A percentile compares a stretch with the other conserved stretches of the same genome.
Evolutionary conservation across 2,329 filamentous ascomycete species (phyloP).

Genomic region (Trichoderma harzianum): DNA sequence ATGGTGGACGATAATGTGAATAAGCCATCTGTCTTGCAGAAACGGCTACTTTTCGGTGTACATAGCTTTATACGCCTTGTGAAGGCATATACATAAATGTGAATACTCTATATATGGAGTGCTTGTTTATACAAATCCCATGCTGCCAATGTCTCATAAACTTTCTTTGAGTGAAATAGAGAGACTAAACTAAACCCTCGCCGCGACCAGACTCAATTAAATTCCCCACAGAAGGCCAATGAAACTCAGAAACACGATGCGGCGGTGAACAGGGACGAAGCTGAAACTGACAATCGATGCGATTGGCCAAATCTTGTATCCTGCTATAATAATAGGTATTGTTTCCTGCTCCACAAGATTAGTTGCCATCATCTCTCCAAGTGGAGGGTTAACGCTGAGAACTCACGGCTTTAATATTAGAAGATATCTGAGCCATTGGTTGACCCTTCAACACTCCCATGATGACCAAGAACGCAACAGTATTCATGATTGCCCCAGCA

Average conservation of each 20-base stretch:
- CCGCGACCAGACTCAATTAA: slow-evolving; percentile 49
- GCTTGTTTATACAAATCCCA: not conserved
- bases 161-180: not conserved
- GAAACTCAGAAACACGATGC: slow-evolving; percentile 49
- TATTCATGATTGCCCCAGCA: slow-evolving; percentile 45
- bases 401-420: slow-evolving; percentile 38
- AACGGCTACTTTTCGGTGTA: not conserved
- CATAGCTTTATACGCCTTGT: not conserved
- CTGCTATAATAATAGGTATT: slow-evolving; percentile 46
- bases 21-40: not conserved
- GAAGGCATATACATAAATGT: not conserved
- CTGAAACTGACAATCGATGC: slow-evolving; percentile 50
- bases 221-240: slow-evolving; percentile 49
- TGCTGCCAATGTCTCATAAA: not conserved
- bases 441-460: slow-evolving; percentile 47
- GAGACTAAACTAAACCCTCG: slow-evolving; percentile 32
- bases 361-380: not conserved
- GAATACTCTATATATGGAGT: not conserved
- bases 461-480: slow-evolving; percentile 43
- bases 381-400: not conserved
- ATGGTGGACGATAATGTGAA: not conserved
- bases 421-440: slow-evolving; percentile 32
- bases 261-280: slow-evolving; percentile 46
- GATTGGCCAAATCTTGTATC: slow-evolving; percentile 51
- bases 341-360: slow-evolving; percentile 36